Evolutionary conservation across 2,329 filamentous ascomycete genomes (phyloP), one percentile per base, ranked within the genome.

Genomic region (Rutstroemia sp.): DNA sequence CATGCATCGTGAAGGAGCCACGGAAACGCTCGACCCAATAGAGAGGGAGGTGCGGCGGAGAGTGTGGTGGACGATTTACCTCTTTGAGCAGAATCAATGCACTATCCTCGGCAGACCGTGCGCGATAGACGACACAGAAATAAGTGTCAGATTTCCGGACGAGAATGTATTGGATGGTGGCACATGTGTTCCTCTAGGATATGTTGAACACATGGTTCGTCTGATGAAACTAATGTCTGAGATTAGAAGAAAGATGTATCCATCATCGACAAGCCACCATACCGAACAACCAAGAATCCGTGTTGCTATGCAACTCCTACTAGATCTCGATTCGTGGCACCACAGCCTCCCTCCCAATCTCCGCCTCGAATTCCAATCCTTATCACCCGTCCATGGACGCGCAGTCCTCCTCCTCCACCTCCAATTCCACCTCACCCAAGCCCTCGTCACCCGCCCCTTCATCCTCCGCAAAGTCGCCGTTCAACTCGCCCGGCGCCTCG

Each of bases 1-100:
- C 3, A 73, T 76, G 71, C 73, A 76, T 58, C 69, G 73, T 34
- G 72, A 74, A 59, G 70, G 67, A 27, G 67, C 70, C 0, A 71
- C 70, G n/a, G 63, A 66, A 37, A 67, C 71, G 1, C 73, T 74
- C 52, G 68, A 72, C 47, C 45, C 58, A 1, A 50, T 66, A 50
- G 65, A 68, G 49, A 58, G 61, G 7, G 64, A 68, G 54, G 58
- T 67, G 21, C 60, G 65, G 8, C 65, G 65, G 48, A 63, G 65
- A 27, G 62, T 67, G 9, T 68, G 65, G 65, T 68, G 66, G 66
- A 67, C 66, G 8, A 57, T 62, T 10, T 68, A 67, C 45, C 57
- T 56, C 23, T 65, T 67, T 37, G 65, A 67, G 48, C 64, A 67
- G n/a, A 64, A 62, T 48, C 62, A 65, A 58, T 68, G 66, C 48